phyloP scores from a whole-genome alignment of 148 eudicot genomes.

The Vaccinium corymbosum region DNA sequence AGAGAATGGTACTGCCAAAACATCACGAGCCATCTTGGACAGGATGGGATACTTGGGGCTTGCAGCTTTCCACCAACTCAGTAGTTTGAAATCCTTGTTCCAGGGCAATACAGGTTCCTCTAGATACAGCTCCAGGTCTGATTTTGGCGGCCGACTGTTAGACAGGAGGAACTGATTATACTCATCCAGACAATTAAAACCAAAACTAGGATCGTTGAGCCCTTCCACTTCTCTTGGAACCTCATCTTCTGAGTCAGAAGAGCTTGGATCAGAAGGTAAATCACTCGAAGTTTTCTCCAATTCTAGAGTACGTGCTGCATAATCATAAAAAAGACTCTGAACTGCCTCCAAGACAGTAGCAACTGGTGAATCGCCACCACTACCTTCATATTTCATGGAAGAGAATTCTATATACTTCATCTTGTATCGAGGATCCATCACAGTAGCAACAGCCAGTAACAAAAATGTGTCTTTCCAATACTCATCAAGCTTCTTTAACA shows the following conservation, averaged over 20 bases:
- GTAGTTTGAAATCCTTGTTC: conserved; percentile 22
- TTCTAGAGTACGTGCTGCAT: conserved; percentile 9
- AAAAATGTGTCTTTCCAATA: conserved; percentile 6
- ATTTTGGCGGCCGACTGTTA: conserved; percentile 14
- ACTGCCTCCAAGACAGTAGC: conserved; percentile 13
- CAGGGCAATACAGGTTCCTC: conserved; percentile 32
- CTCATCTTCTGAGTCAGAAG: conserved; percentile 15
- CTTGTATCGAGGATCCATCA: conserved; percentile 11
- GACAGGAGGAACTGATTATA: conserved; percentile 14
- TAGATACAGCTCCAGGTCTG: conserved; percentile 29
- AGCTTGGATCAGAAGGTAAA: conserved; percentile 10
- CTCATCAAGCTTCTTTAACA: conserved; percentile 10
- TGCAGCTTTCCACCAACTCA: conserved; percentile 34
- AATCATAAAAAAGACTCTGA: conserved; percentile 22
- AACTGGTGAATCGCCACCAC: neutral
- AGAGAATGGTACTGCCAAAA: conserved; percentile 35
- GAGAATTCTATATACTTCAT: neutral
- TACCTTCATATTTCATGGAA: conserved; percentile 12
- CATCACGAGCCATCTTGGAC: conserved; percentile 36
- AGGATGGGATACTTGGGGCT: conserved; percentile 26
- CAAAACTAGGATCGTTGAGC: conserved; percentile 7
- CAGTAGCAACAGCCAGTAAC: conserved; percentile 1
- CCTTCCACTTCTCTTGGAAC: conserved; percentile 7
- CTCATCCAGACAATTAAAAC: conserved; percentile 15
- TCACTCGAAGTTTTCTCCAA: conserved; percentile 14